Percentiles rank a stretch among this genome's conserved stretches.
Conservation (phyloP, 1,139 yeast genomes). For the Waltiozyma sp. region DNA sequence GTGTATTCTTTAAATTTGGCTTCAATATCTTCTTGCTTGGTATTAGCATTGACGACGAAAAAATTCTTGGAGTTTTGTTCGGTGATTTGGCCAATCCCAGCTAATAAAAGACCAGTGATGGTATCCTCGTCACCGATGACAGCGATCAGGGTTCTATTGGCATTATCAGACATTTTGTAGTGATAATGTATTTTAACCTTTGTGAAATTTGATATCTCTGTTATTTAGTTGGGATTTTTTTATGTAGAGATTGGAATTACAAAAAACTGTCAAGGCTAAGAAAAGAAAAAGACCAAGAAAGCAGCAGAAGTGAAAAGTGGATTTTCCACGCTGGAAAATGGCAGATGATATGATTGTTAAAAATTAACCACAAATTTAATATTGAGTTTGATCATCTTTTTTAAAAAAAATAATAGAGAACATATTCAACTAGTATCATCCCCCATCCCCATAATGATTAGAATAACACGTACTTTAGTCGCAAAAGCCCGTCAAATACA, state of each 20-base stretch:
- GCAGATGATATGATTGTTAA: too few species aligned
- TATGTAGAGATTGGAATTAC: too few species aligned
- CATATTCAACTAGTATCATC: too few species aligned
- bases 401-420: too few species aligned
- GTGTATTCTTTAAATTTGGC: conserved; percentile 70
- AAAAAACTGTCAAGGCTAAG: too few species aligned
- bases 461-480: neutral
- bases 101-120: conserved; percentile 87
- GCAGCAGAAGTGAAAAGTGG: too few species aligned
- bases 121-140: conserved; percentile 97
- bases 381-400: too few species aligned
- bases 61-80: conserved; percentile 59
- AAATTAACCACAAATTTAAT: too few species aligned
- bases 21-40: conserved; percentile 66
- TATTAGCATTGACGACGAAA: conserved; percentile 68
- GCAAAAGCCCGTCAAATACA: conserved; percentile 2
- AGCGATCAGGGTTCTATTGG: conserved; percentile 72
- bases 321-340: too few species aligned
- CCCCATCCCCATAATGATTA: neutral
- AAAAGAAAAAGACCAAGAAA: too few species aligned
- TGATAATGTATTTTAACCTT: neutral
- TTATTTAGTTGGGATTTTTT: too few species aligned
- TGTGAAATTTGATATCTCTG: too few species aligned
- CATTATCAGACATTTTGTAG: conserved; percentile 8
- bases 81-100: conserved; percentile 89